Conservation (phyloP, 371 early-diverging fungal genomes). For the Mortierella sp. region DNA sequence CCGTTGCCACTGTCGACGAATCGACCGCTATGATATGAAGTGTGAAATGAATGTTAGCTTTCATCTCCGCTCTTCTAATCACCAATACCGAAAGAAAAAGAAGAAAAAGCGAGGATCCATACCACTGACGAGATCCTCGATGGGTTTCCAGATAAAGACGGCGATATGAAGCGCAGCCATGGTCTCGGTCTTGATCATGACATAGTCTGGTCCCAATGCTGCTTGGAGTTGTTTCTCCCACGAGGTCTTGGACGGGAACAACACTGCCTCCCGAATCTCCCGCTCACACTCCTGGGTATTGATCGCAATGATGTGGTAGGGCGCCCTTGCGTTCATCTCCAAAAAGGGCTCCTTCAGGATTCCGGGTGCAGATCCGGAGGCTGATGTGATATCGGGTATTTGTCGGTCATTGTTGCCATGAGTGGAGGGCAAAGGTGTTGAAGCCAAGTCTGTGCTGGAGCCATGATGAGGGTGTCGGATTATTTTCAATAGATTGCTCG, state of each 20-base stretch:
- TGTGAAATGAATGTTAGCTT: not conserved
- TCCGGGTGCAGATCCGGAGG: conserved; percentile 11
- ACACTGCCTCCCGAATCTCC: conserved; percentile 69
- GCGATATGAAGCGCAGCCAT: conserved; percentile 79
- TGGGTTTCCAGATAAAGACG: conserved; percentile 74
- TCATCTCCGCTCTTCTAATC: too few relatives aligned
- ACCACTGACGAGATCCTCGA: conserved; percentile 65
- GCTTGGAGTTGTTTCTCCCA: conserved; percentile 72
- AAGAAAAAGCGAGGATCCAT: not conserved
- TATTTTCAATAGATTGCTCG: conserved; percentile 11
- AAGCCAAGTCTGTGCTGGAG: not conserved
- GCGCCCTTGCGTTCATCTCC: conserved; percentile 55
- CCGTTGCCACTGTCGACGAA: conserved; percentile 64
- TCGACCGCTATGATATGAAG: conserved; percentile 39
- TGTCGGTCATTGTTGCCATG: not conserved
- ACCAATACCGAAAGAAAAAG: conserved; percentile 3
- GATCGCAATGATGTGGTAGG: conserved; percentile 76
- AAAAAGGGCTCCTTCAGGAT: conserved; percentile 54
- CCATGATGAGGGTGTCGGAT: not conserved
- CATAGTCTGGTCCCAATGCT: conserved; percentile 65
- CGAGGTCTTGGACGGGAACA: conserved; percentile 71
- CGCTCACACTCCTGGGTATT: conserved; percentile 85
- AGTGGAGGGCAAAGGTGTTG: not conserved
- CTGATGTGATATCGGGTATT: not conserved
- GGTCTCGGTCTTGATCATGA: conserved; percentile 69